phyloP scores from a whole-genome alignment of 768 basidiomycete genomes.

The Boletus rubescentipes region DNA sequence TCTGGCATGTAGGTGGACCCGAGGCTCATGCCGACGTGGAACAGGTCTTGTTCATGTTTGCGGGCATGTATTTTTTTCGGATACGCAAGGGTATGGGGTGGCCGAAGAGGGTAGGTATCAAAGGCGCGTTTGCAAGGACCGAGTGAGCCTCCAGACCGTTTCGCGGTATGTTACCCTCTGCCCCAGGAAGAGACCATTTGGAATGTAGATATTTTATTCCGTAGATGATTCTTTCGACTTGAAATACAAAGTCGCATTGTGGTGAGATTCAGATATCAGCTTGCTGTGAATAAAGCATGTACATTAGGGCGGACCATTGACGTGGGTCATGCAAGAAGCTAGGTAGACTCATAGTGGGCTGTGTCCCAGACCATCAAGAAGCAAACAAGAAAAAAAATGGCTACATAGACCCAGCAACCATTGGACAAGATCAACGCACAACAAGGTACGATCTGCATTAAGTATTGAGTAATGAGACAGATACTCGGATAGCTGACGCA shows the following conservation, averaged over 20 bases:
- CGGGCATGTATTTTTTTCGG: slow-evolving; percentile 32
- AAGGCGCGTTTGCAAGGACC: not conserved
- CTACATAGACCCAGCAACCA: not conserved
- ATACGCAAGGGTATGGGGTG: slow-evolving; percentile 20
- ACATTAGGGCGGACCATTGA: no score
- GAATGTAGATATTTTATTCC: no score
- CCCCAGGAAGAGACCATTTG: no score
- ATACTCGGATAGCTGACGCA: not conserved
- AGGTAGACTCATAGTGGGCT: no score
- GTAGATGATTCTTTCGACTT: no score
- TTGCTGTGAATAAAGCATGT: no score
- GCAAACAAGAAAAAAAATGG: not conserved
- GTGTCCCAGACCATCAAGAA: no score
- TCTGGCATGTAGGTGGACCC: no score
- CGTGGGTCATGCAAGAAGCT: no score
- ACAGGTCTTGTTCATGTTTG: slow-evolving; percentile 31
- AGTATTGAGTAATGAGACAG: not conserved
- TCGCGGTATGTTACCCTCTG: no score
- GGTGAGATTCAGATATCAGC: no score
- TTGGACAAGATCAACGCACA: not conserved
- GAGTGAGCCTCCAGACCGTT: not conserved
- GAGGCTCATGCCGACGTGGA: not conserved
- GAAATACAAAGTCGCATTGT: no score
- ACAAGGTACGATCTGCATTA: not conserved
- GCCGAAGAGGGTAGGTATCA: not conserved